A percentile compares a stretch with the other conserved stretches of the same genome.
phyloP scores from a whole-genome alignment of 768 basidiomycete species.

The Lactarius vividus region DNA sequence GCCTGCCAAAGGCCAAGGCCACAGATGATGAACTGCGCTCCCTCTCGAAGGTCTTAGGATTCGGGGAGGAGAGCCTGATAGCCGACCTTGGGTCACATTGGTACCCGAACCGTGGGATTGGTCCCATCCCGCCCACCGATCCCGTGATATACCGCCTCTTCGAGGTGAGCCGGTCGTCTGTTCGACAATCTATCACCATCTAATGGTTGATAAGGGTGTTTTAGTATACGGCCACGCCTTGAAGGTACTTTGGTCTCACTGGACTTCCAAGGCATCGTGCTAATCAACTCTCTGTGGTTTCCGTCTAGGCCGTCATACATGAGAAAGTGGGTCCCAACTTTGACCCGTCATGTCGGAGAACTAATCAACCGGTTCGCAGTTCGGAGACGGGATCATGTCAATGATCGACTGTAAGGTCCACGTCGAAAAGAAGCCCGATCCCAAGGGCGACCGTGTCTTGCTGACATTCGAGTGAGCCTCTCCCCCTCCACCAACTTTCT shows the following conservation, averaged over 20 bases:
- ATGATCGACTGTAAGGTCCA: constrained; percentile 82
- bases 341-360: background rate
- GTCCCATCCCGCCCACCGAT: constrained; percentile 70
- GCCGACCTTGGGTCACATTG: constrained; percentile 58
- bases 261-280: background rate
- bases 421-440: constrained; percentile 66
- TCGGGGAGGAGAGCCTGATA: constrained; percentile 41
- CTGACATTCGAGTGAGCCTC: constrained; percentile 72
- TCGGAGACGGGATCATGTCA: constrained; percentile 86
- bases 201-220: constrained; percentile 46
- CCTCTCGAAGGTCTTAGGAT: constrained; percentile 49
- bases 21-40: constrained; percentile 54
- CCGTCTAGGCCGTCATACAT: constrained; percentile 61
- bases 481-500: background rate
- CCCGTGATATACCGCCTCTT: constrained; percentile 80
- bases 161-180: constrained; percentile 47
- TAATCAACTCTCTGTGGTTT: background rate
- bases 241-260: constrained; percentile 47
- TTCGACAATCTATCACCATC: background rate
- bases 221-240: constrained; percentile 78
- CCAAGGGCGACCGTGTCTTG: constrained; percentile 75
- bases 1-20: constrained; percentile 60
- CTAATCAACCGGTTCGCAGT: constrained; percentile 40
- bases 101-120: constrained; percentile 73
- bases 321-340: constrained; percentile 51